Conservation (phyloP, 169 alveolate species). For the Eimeria praecox region DNA sequence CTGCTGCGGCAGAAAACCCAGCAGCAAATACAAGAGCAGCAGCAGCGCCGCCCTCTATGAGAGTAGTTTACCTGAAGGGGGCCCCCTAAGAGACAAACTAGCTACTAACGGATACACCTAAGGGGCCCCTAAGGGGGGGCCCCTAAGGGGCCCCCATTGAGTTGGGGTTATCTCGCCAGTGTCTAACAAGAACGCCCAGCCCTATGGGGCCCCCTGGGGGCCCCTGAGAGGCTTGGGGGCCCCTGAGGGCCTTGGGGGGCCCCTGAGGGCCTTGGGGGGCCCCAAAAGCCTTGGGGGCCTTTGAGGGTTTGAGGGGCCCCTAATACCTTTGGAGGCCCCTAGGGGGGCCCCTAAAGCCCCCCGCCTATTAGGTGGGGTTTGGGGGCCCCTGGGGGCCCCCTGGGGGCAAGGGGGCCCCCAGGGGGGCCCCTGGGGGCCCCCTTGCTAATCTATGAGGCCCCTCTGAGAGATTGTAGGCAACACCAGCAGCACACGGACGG, state of each 20-base stretch:
- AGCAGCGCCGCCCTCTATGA: slow-evolving; percentile 3
- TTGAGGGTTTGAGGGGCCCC: neutral
- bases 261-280: neutral
- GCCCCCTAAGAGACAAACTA: too few species aligned
- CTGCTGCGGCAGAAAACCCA: neutral
- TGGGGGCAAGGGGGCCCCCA: too few species aligned
- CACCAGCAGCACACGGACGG: slow-evolving; percentile 16
- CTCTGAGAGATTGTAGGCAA: slow-evolving; percentile 8
- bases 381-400: too few species aligned
- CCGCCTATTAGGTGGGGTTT: too few species aligned
- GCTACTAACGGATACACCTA: neutral
- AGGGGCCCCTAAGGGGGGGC: neutral
- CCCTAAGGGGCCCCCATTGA: neutral
- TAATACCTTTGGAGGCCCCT: neutral
- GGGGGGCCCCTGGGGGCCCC: slow-evolving; percentile 23
- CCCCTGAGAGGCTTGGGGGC: neutral
- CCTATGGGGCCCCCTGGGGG: neutral
- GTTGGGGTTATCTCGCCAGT: too few species aligned
- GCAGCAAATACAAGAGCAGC: neutral
- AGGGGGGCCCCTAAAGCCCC: too few species aligned
- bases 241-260: neutral
- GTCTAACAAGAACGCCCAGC: too few species aligned
- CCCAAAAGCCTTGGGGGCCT: neutral
- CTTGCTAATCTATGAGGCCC: slow-evolving; percentile 21
- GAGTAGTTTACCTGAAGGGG: too few species aligned